Evolutionary conservation across 2,329 filamentous ascomycete species (phyloP), one percentile per base, ranked within the genome.

Genomic region (Monosporascus sp.): DNA sequence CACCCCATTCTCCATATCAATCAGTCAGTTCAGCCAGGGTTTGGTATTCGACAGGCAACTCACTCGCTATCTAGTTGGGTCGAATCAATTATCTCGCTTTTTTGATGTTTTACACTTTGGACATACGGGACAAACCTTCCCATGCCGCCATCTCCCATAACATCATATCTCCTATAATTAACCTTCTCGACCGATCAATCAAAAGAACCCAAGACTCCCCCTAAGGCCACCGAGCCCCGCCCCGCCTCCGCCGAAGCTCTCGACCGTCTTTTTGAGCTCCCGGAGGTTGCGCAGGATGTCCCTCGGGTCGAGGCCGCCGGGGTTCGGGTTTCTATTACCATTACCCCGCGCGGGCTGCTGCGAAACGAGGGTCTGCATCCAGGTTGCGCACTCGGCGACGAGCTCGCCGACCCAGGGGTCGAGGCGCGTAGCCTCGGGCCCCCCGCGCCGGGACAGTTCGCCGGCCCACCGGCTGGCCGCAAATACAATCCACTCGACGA

Each of bases 401-500:
- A 84, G 67, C 31, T 67, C 63, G 19, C 54, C 52, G 2, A 69
- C 65, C 67, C 66, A 68, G 3, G 61, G 55, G 14, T 68, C 65
- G 17, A 68, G 53, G 20, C 60, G 53, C 7, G 61, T 59, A 20
- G 17, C 41, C 14, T 68, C 66, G 2, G 65, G 60, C 7, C 67
- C 58, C 16, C 65, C 64, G 19, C 61, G 63, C 8, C 67, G 56
- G 37, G 53, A 53, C 22, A 68, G 56, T 37, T 82, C 79, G 22
- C 71, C 70, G 26, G 81, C 73, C 63, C 76, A 77, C 4, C 64
- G 64, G 7, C 72, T 69, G 24, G 81, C 73, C 1, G 74, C 74
- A 49, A 72, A 74, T 38, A 74, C 69, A 58, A 84, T 79, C 68
- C 81, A 79, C 65, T 82, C 79, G 41, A 82, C 76, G 22, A 85